These are phyloP conservation scores for Solanum piurae DNA, from an alignment of 257 asterid species.

Conservation along the genomic window DNA sequence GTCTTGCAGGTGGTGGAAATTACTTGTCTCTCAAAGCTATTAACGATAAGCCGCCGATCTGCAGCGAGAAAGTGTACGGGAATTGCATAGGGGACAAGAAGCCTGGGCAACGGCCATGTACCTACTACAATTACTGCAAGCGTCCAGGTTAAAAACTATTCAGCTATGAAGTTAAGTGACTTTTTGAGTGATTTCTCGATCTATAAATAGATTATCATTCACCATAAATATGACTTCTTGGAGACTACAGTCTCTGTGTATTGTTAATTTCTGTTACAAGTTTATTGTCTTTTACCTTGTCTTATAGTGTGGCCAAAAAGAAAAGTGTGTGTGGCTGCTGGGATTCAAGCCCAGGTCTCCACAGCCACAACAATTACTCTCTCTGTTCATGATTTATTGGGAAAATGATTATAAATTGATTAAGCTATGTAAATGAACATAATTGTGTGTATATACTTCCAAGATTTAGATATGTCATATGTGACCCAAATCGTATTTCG, in stretches of 20 bases:
- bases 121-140: not conserved
- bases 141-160: not conserved
- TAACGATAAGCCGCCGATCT: not conserved
- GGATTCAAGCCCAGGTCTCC: no score
- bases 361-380: no score
- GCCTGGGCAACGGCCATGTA: not conserved
- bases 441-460: no score
- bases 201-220: no score
- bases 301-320: not conserved
- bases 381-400: not conserved
- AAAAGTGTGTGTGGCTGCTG: not conserved
- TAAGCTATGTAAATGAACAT: no score
- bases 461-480: not conserved
- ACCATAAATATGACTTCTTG: no score
- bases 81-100: not conserved
- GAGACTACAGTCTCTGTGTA: no score
- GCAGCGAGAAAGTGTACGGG: not conserved
- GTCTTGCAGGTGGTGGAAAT: not conserved
- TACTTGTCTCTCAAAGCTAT: rapidly evolving
- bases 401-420: not conserved
- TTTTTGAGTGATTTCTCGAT: no score
- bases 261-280: not conserved
- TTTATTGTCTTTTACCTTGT: not conserved
- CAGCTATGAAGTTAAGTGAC: no score
- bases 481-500: not conserved